Evolutionary conservation across 805 yeast genomes (phyloP), one percentile per base, ranked within the genome.

Genomic region (Suhomyces sp.): DNA sequence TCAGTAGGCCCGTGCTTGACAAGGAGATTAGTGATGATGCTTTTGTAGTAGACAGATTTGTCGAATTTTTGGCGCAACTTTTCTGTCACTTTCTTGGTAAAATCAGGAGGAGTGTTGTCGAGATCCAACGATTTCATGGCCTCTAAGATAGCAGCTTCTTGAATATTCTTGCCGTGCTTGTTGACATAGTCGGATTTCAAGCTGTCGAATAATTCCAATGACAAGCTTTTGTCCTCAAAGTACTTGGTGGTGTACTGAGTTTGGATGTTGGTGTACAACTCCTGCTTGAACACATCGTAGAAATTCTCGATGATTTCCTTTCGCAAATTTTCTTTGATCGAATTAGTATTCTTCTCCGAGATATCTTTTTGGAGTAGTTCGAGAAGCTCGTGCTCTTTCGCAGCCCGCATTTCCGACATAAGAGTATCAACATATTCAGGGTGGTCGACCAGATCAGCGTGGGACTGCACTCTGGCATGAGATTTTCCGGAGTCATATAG

Each of bases 111-210:
- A 12, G 48, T 22, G 12, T 52, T 51, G 6, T 48, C 50, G 8
- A 42, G 26, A 6, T 52, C 46, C 22, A 61, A 33, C 10, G 45
- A 47, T 35, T 54, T 46, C 29, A 63, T 45, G 9, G 56, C 36
- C 40, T 58, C 62, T 33, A 58, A 44, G 8, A 58, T 42, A 4
- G 64, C 58, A 31, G 45, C 55, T 5, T 52, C 46, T 33, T 52
- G 49, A 17, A 64, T 40, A 7, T 47, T 33, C 3, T 44, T 42
- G 35, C 45, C 48, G 49, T 62, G 46, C 12, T 41, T 19, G 35
- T 44, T 47, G 13, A 57, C 31, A 48, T 53, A 64, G 10, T 56
- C 54, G 6, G 50, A 48, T 41, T 57, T 57, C 53, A 62, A 50
- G 27, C 50, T 52, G 13, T 56, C 51, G 50, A 58, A 52, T 13